phyloP scores from a whole-genome alignment of 345 rosid species.

The Salix suchowensis region DNA sequence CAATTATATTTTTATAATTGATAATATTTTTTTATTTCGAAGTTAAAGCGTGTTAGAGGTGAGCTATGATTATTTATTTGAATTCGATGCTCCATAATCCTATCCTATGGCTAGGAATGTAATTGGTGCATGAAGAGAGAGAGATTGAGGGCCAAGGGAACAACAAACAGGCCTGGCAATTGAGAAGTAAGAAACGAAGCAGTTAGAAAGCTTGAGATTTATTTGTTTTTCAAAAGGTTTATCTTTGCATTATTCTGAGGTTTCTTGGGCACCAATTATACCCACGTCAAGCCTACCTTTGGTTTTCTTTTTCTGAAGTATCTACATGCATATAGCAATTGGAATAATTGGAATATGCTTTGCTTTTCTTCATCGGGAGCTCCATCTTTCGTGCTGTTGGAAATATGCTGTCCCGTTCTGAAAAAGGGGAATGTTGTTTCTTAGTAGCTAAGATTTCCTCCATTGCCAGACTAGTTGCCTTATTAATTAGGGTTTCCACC shows the following conservation, averaged over 20 bases:
- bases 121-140: too few species aligned
- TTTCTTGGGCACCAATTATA: slow-evolving; percentile 22
- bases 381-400: neutral
- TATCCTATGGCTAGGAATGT: too few species aligned
- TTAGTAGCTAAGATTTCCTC: neutral
- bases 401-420: slow-evolving; percentile 37
- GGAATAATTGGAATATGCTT: slow-evolving; percentile 15
- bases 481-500: too few species aligned
- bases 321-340: neutral
- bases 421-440: slow-evolving; percentile 24
- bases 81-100: too few species aligned
- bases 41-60: too few species aligned
- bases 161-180: too few species aligned
- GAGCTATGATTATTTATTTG: too few species aligned
- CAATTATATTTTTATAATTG: too few species aligned
- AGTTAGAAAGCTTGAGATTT: neutral
- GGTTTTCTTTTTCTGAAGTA: slow-evolving; percentile 1
- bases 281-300: neutral
- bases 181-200: too few species aligned
- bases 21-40: too few species aligned
- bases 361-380: neutral
- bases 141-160: too few species aligned
- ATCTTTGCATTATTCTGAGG: neutral
- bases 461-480: too few species aligned
- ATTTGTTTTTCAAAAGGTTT: neutral